Evolutionary conservation across 768 basidiomycete species (phyloP).

Genomic region (Auricularia heimuer): DNA sequence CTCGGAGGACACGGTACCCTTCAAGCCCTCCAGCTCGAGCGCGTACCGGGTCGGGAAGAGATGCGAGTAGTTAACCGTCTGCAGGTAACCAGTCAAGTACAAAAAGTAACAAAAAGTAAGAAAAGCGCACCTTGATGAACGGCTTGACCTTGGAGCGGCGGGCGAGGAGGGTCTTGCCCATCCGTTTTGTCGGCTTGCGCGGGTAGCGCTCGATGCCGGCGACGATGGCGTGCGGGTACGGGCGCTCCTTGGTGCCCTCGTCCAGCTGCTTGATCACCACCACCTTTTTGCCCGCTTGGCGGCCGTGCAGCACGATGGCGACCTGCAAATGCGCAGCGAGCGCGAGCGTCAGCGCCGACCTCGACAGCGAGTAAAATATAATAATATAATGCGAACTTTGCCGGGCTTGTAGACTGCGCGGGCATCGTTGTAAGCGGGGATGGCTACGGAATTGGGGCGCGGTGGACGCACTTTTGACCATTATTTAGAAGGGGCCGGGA

Average conservation of each 20-base stretch:
- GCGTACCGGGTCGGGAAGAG: constrained; percentile 99
- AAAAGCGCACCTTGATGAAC: constrained; percentile 79
- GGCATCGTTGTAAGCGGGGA: neutral
- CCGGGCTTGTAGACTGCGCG: constrained; percentile 83
- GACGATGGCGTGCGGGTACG: constrained; percentile 96
- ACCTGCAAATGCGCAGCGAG: constrained; percentile 38
- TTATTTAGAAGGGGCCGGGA: constrained; percentile 8
- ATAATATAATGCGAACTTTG: constrained; percentile 46
- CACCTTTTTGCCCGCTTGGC: constrained; percentile 99
- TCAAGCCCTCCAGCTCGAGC: constrained; percentile 90
- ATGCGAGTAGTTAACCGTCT: constrained; percentile 97
- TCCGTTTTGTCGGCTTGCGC: constrained; percentile 91
- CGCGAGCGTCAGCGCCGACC: neutral
- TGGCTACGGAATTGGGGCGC: neutral
- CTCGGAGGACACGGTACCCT: constrained; percentile 72
- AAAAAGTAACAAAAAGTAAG: neutral
- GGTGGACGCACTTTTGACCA: constrained; percentile 13
- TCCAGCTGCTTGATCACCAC: constrained; percentile 97
- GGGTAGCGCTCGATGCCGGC: constrained; percentile 98
- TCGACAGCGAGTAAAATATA: neutral
- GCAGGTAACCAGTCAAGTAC: neutral
- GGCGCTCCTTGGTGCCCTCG: constrained; percentile 92
- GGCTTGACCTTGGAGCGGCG: constrained; percentile 97
- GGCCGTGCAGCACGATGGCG: constrained; percentile 95
- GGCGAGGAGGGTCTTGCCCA: constrained; percentile 93